Conservation (phyloP, 257 asterid species). For the Primulina tabacum region DNA sequence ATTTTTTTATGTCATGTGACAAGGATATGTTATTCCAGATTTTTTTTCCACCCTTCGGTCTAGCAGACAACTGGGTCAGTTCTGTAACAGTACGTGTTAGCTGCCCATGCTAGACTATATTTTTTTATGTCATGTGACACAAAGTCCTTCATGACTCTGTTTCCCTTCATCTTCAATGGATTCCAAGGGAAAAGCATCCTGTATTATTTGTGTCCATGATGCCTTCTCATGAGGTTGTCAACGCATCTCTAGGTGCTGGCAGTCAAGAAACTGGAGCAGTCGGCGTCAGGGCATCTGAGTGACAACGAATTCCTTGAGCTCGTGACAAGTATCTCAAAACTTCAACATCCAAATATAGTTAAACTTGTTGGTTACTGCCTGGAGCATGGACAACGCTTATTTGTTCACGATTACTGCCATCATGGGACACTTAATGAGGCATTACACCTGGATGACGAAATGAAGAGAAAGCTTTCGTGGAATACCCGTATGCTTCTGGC, state of each 20-base stretch:
- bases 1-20: not conserved
- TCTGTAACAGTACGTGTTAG: not conserved
- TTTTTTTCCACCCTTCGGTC: not conserved
- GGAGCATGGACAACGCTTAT: constrained; percentile 80
- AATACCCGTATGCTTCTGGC: constrained; percentile 72
- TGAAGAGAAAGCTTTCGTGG: constrained; percentile 76
- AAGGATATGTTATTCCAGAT: not conserved
- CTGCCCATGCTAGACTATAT: not conserved
- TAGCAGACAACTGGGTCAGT: not conserved
- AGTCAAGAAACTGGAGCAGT: constrained; percentile 69
- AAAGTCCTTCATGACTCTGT: not conserved
- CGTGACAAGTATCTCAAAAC: constrained; percentile 55
- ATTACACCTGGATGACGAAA: constrained; percentile 61
- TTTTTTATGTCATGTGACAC: not conserved
- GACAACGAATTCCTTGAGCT: constrained; percentile 69
- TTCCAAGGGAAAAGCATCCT: not conserved
- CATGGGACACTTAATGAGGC: constrained; percentile 83
- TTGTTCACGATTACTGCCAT: constrained; percentile 63
- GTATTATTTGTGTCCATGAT: not conserved
- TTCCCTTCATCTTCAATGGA: not conserved
- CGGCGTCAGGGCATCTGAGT: constrained; percentile 44
- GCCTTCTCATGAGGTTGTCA: constrained; percentile 4
- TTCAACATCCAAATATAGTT: constrained; percentile 59
- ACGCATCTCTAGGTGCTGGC: constrained; percentile 58
- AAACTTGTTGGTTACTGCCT: constrained; percentile 79